Evolutionary conservation across 2,329 filamentous ascomycete genomes (phyloP).

Genomic region (Sclerotinia trifoliorum): DNA sequence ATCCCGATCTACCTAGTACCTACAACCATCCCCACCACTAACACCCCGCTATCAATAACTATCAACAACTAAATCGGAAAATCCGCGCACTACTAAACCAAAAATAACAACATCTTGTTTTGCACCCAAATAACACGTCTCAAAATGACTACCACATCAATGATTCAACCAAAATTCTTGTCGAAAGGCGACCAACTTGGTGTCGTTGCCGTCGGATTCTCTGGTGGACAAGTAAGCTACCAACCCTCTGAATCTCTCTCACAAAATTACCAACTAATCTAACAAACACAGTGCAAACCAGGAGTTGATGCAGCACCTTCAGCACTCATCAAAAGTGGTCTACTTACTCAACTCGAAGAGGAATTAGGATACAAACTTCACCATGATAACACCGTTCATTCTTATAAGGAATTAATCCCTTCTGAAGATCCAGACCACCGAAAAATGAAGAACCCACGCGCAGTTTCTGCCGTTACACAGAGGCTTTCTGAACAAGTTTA

Average conservation of each 20-base stretch:
- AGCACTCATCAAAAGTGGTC: slow-evolving; percentile 83
- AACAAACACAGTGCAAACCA: slow-evolving; percentile 66
- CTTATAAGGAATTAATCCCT: slow-evolving; percentile 74
- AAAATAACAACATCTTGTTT: not conserved
- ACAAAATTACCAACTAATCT: slow-evolving; percentile 22
- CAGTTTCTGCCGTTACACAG: slow-evolving; percentile 81
- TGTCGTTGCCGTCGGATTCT: slow-evolving; percentile 93
- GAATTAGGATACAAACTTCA: slow-evolving; percentile 87
- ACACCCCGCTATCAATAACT: slow-evolving; percentile 15
- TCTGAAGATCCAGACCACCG: slow-evolving; percentile 73
- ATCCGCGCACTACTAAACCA: not conserved
- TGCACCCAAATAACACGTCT: not conserved
- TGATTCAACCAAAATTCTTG: slow-evolving; percentile 65
- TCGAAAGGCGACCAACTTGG: slow-evolving; percentile 76
- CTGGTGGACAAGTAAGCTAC: slow-evolving; percentile 79
- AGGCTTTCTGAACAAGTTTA: slow-evolving; percentile 83
- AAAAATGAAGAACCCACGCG: slow-evolving; percentile 89
- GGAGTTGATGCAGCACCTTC: slow-evolving; percentile 90
- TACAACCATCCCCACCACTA: slow-evolving; percentile 4
- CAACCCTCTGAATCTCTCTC: slow-evolving; percentile 13
- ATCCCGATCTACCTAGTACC: not conserved
- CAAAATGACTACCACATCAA: slow-evolving; percentile 39
- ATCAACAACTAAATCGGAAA: not conserved
- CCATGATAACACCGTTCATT: slow-evolving; percentile 79
- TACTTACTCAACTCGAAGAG: slow-evolving; percentile 76